These are phyloP conservation scores for Orbilia quercus DNA, from an alignment of 2,329 filamentous ascomycete genomes.

Conservation along the genomic window DNA sequence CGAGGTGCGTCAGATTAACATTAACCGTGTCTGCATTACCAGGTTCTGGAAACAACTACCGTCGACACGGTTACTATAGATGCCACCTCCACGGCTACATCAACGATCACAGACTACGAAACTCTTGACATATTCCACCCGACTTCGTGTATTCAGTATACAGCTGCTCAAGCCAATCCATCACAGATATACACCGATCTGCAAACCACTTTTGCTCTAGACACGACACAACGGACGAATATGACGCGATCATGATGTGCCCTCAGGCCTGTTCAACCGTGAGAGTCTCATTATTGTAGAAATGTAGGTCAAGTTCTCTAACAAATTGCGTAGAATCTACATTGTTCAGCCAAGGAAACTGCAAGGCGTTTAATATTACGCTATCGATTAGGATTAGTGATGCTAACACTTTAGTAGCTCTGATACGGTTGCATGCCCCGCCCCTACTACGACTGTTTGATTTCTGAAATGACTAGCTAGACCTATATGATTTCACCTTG, in stretches of 20 bases:
- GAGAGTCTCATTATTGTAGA: not conserved
- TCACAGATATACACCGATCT: conserved; percentile 25
- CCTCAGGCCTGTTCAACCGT: conserved; percentile 16
- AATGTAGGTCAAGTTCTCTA: not conserved
- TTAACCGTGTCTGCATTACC: not conserved
- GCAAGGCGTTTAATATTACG: conserved; percentile 24
- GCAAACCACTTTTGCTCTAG: conserved; percentile 20
- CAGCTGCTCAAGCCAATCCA: conserved; percentile 15
- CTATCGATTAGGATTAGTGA: conserved; percentile 9
- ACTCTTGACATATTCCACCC: conserved; percentile 19
- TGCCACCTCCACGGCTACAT: not conserved
- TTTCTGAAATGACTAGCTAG: not conserved
- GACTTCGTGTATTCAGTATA: conserved; percentile 10
- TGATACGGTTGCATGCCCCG: conserved; percentile 15
- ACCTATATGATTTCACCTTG: no score
- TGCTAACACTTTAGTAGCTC: conserved; percentile 22
- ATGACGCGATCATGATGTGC: conserved; percentile 23
- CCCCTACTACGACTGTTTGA: not conserved
- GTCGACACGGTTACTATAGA: conserved; percentile 11
- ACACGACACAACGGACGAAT: conserved; percentile 16
- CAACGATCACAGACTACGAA: conserved; percentile 14
- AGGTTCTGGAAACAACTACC: conserved; percentile 14
- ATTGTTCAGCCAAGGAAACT: conserved; percentile 2
- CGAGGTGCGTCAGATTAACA: no score
- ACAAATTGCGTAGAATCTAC: conserved; percentile 4